These are phyloP conservation scores for Aspergillus brasiliensis DNA, from an alignment of 2,329 filamentous ascomycete species.

Conservation along the genomic window DNA sequence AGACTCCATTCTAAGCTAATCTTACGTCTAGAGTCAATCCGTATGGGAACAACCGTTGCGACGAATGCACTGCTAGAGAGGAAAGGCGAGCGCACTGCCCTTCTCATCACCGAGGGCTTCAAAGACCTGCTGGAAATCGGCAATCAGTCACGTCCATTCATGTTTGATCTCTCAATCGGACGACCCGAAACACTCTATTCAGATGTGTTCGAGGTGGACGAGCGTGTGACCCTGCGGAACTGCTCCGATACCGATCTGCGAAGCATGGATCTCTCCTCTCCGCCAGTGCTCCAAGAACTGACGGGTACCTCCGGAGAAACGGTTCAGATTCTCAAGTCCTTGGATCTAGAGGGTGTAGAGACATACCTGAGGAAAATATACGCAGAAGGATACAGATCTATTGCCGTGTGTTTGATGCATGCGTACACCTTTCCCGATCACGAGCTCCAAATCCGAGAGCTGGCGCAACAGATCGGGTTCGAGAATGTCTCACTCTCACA, in stretches of 20 bases:
- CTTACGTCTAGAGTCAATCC: background rate
- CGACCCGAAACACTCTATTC: conserved; percentile 88
- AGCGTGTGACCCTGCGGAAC: conserved; percentile 73
- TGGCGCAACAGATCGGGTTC: conserved; percentile 81
- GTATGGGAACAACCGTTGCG: conserved; percentile 1
- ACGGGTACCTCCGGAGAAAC: conserved; percentile 73
- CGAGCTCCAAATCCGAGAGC: conserved; percentile 72
- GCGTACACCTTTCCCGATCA: conserved; percentile 89
- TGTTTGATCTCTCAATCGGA: conserved; percentile 85
- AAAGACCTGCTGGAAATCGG: conserved; percentile 59
- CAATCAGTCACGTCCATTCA: conserved; percentile 84
- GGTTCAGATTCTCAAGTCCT: conserved; percentile 68
- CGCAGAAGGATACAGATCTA: conserved; percentile 71
- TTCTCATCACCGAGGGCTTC: background rate
- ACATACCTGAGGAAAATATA: conserved; percentile 67
- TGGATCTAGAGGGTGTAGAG: conserved; percentile 56
- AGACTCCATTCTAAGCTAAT: background rate
- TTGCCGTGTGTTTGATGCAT: conserved; percentile 90
- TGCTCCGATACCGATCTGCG: conserved; percentile 16
- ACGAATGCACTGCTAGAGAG: conserved; percentile 1
- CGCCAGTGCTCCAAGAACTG: conserved; percentile 38
- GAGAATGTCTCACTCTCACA: conserved; percentile 76
- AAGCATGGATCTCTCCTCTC: background rate
- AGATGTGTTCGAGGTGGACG: conserved; percentile 82
- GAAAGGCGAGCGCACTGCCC: background rate